Conservation (phyloP, 108 stramenopile genomes). For the Cyclotella cryptica region DNA sequence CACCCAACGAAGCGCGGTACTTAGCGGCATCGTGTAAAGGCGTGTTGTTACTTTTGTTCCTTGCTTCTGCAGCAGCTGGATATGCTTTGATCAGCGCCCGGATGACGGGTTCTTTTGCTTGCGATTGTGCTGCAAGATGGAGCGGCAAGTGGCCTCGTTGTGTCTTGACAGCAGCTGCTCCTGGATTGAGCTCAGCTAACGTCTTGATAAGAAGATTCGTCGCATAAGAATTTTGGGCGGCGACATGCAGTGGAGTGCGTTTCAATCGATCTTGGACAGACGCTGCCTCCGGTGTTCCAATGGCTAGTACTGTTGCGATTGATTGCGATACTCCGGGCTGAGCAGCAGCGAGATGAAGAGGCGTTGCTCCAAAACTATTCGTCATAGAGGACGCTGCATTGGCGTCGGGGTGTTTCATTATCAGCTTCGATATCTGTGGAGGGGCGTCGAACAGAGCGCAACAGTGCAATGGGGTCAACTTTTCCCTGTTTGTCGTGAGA, state of each 20-base stretch:
- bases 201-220: constrained; percentile 56
- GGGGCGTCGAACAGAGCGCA: constrained; percentile 65
- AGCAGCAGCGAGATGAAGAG: constrained; percentile 50
- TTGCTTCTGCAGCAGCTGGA: constrained; percentile 58
- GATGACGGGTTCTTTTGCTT: constrained; percentile 56
- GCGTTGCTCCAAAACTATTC: constrained; percentile 51
- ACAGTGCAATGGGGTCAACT: constrained; percentile 66
- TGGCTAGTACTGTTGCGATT: constrained; percentile 53
- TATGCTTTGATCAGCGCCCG: constrained; percentile 60
- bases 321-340: constrained; percentile 52
- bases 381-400: constrained; percentile 49
- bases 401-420: constrained; percentile 56
- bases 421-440: constrained; percentile 44
- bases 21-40: constrained; percentile 74
- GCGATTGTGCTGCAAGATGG: constrained; percentile 66
- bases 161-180: constrained; percentile 52
- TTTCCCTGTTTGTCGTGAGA: constrained; percentile 18
- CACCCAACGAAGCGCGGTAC: constrained; percentile 54
- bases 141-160: constrained; percentile 61
- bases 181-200: constrained; percentile 58
- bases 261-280: constrained; percentile 51
- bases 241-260: constrained; percentile 56
- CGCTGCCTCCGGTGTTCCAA: constrained; percentile 54
- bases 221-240: constrained; percentile 61
- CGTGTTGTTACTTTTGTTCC: constrained; percentile 61